Evolutionary conservation across 1,139 yeast species (phyloP), one percentile per base, ranked within the genome.

Genomic region (Chernovozyma sophiae-reginae): DNA sequence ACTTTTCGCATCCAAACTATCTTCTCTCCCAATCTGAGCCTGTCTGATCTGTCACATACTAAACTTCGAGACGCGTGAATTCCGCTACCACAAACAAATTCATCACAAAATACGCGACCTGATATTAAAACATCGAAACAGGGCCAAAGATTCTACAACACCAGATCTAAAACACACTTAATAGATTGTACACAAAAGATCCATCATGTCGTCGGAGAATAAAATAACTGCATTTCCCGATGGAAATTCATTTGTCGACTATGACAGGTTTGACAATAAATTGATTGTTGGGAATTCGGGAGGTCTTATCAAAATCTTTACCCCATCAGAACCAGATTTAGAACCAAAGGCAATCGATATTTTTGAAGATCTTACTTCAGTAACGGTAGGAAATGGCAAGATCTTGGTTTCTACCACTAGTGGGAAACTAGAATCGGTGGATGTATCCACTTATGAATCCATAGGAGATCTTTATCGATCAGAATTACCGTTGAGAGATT

Each of bases 401-500:
- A 46, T 58, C 11, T 41, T 55, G 13, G 45, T 68, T 14, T 58
- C 74, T 0, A 60, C 56, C 22, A 62, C 70, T 1, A 51, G 52
- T 3, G 76, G 75, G 2, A 48, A 52, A 23, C 50, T 69, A 32
- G 73, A 67, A 40, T 39, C 57, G 18, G 50, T 60, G 4, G 55
- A 64, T 30, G 47, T 60, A 35, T 26, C 30, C 3, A 27, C 36
- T 1, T 49, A 50, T 25, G 52, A 52, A 30, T 51, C 62, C 4
- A 44, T 43, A 18, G 58, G 63, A 2, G 46, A 58, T 4, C 48
- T 71, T 4, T 62, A 56, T 43, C 53, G 77, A 28, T 65, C 77
- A 2, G 72, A 84, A 16, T 62, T 86, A 30, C 85, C 95, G 0
- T 56, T 89, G 28, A 70, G 94, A 44, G 85, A 79, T 43, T 68